Conservation (phyloP, 805 yeast species). For the Blastobotrys americana region DNA sequence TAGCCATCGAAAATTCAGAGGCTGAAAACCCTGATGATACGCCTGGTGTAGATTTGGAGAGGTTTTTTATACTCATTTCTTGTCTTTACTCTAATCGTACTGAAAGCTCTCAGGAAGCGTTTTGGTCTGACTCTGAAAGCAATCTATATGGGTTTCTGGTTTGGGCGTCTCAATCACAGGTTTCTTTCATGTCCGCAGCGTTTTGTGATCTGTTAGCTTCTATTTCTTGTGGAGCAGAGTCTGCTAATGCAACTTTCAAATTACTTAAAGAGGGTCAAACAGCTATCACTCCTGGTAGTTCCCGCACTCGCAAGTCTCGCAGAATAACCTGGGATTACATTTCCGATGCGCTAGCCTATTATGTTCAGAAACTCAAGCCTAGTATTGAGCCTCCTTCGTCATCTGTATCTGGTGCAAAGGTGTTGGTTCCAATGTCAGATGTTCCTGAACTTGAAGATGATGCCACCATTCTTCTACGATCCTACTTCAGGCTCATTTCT, state of each 20-base stretch:
- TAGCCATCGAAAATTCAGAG: constrained; percentile 22
- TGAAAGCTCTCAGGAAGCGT: constrained; percentile 41
- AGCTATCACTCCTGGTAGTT: neutral
- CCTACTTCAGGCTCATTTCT: constrained; percentile 60
- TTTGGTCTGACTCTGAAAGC: constrained; percentile 64
- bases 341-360: constrained; percentile 46
- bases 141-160: constrained; percentile 71
- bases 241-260: constrained; percentile 35
- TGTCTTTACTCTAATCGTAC: constrained; percentile 61
- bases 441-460: constrained; percentile 70
- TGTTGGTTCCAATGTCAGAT: constrained; percentile 21
- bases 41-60: constrained; percentile 75
- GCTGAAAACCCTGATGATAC: constrained; percentile 39
- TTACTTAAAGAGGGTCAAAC: constrained; percentile 15
- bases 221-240: constrained; percentile 52
- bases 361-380: constrained; percentile 37
- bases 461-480: constrained; percentile 63
- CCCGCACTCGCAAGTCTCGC: constrained; percentile 20
- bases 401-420: constrained; percentile 8
- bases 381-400: constrained; percentile 1
- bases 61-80: constrained; percentile 71
- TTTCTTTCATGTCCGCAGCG: constrained; percentile 66
- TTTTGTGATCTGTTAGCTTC: constrained; percentile 75
- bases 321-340: constrained; percentile 50
- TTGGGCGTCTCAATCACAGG: constrained; percentile 83